phyloP scores from a whole-genome alignment of 1,284 basidiomycete genomes.

The Meira nashicola region DNA sequence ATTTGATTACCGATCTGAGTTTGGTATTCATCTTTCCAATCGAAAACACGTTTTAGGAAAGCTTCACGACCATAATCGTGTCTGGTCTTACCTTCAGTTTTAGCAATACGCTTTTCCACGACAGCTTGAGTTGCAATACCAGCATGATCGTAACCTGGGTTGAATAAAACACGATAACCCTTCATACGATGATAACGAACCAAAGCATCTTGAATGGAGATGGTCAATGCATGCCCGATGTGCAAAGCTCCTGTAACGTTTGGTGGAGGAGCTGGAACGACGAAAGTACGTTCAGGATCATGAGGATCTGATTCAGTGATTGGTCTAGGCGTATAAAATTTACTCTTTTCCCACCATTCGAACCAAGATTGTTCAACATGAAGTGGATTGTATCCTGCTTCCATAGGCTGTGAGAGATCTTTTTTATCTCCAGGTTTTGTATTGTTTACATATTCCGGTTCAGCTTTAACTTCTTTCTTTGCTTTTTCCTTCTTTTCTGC shows the following conservation, averaged over 20 bases:
- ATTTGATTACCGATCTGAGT: slow-evolving; percentile 84
- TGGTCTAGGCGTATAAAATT: slow-evolving; percentile 74
- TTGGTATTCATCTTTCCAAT: slow-evolving; percentile 98
- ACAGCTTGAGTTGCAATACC: slow-evolving; percentile 98
- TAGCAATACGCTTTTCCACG: slow-evolving; percentile 87
- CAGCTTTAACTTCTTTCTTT: slow-evolving; percentile 47
- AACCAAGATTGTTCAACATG: slow-evolving; percentile 96
- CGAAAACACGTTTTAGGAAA: slow-evolving; percentile 86
- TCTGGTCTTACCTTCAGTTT: slow-evolving; percentile 73
- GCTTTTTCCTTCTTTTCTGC: slow-evolving; percentile 47
- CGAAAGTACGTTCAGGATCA: slow-evolving; percentile 61
- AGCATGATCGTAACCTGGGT: slow-evolving; percentile 96
- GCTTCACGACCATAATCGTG: slow-evolving; percentile 91
- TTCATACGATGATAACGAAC: slow-evolving; percentile 63
- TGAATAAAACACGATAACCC: slow-evolving; percentile 83
- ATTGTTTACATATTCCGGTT: slow-evolving; percentile 47
- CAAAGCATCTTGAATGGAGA: slow-evolving; percentile 79
- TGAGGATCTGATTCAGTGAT: slow-evolving; percentile 45
- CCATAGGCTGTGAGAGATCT: slow-evolving; percentile 78
- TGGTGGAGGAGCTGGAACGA: slow-evolving; percentile 90
- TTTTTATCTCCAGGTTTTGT: slow-evolving; percentile 48
- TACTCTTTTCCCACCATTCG: slow-evolving; percentile 90
- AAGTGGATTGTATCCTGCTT: slow-evolving; percentile 85
- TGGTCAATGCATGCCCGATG: slow-evolving; percentile 91
- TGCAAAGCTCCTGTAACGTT: slow-evolving; percentile 96